phyloP scores from a whole-genome alignment of 345 rosid species.

The Isatis tinctoria region DNA sequence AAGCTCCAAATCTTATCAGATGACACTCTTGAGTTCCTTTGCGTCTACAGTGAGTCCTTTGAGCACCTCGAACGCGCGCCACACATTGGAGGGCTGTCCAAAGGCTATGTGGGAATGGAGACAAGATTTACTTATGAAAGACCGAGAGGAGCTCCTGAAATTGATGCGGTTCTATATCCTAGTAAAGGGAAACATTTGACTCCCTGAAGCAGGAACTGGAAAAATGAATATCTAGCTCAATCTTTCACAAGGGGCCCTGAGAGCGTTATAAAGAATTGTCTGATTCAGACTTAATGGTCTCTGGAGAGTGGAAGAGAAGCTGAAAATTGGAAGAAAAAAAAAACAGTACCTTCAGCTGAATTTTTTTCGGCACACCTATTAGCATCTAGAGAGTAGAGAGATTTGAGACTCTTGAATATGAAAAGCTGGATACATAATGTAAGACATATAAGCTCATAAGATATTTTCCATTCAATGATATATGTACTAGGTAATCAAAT shows the following conservation, averaged over 20 bases:
- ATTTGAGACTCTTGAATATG: neutral
- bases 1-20: conserved; percentile 5
- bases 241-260: neutral
- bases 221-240: neutral
- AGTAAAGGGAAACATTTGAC: neutral
- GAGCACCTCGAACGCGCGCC: neutral
- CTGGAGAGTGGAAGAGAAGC: neutral
- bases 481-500: neutral
- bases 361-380: neutral
- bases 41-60: neutral
- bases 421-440: neutral
- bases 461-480: neutral
- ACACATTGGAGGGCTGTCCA: neutral
- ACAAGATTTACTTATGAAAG: neutral
- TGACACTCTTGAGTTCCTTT: neutral
- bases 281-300: neutral
- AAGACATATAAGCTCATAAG: neutral
- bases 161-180: neutral
- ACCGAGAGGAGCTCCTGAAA: neutral
- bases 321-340: neutral
- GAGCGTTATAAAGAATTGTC: neutral
- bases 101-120: neutral
- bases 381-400: neutral
- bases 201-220: neutral
- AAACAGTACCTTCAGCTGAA: neutral